phyloP scores from a whole-genome alignment of 306 rosid genomes.

The Glycine soja region DNA sequence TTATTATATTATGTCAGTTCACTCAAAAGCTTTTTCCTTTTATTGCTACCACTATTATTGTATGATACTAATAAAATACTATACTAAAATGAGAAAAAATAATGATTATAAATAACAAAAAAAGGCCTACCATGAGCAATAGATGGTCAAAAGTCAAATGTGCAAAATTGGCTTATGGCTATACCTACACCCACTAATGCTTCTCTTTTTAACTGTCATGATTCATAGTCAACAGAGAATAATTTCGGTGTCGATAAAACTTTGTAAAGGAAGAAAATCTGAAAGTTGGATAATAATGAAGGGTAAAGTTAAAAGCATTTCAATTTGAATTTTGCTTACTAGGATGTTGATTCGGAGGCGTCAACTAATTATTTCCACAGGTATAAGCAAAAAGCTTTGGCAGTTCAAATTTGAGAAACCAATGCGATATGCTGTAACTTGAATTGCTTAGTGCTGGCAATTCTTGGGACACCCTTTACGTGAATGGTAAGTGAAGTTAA shows the following conservation, averaged over 20 bases:
- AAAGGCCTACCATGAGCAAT: not conserved
- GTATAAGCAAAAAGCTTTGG: conserved; percentile 43
- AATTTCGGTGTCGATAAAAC: conserved; percentile 32
- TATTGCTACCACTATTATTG: not conserved
- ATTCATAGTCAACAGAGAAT: conserved; percentile 47
- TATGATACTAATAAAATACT: no score
- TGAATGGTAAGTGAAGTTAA: conserved; percentile 74
- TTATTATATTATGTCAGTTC: conserved; percentile 31
- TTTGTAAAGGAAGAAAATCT: not conserved
- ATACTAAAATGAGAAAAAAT: not conserved
- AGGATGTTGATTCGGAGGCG: conserved; percentile 42
- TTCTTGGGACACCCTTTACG: conserved; percentile 63
- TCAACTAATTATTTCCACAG: conserved; percentile 40
- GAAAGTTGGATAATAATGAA: conserved; percentile 48
- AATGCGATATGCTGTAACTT: conserved; percentile 45
- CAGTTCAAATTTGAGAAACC: conserved; percentile 43
- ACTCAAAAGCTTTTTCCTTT: conserved; percentile 14
- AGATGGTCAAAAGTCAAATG: conserved; percentile 53
- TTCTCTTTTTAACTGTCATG: conserved; percentile 48
- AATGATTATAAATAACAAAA: not conserved
- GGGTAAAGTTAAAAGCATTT: conserved; percentile 44
- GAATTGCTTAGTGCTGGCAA: conserved; percentile 63
- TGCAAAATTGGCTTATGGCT: conserved; percentile 42
- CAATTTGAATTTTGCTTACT: conserved; percentile 40
- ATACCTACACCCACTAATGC: conserved; percentile 59